Evolutionary conservation across 345 rosid species (phyloP).

Genomic region (Carallia brachiata): DNA sequence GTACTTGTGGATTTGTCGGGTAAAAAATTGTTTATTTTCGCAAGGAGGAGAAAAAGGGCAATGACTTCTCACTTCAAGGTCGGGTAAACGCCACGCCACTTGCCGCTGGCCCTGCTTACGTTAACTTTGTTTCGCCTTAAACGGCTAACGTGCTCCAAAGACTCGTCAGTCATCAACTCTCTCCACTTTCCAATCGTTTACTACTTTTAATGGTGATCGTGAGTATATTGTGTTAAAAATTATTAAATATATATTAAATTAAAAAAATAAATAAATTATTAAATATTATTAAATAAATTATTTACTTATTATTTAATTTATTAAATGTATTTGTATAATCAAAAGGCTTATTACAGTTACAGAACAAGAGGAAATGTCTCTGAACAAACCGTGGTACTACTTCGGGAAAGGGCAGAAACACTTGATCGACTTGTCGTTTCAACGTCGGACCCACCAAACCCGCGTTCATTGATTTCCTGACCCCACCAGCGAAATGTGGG

Average conservation of each 20-base stretch:
- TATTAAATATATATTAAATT: too few relatives aligned
- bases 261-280: too few relatives aligned
- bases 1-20: too few relatives aligned
- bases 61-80: not conserved
- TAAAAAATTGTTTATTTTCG: too few relatives aligned
- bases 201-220: too few relatives aligned
- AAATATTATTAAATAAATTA: too few relatives aligned
- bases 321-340: too few relatives aligned
- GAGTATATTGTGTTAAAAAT: too few relatives aligned
- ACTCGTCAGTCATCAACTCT: slow-evolving; percentile 7
- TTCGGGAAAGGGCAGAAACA: slow-evolving; percentile 18
- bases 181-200: too few relatives aligned
- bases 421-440: slow-evolving; percentile 25
- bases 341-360: too few relatives aligned
- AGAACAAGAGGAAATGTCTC: too few relatives aligned
- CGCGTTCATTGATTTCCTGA: not conserved
- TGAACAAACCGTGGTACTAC: not conserved
- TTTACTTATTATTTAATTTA: too few relatives aligned
- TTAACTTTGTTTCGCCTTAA: slow-evolving; percentile 3
- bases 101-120: slow-evolving; percentile 1
- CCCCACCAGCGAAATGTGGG: not conserved
- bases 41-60: not conserved
- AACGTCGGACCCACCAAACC: slow-evolving; percentile 14
- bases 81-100: not conserved
- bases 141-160: slow-evolving; percentile 3